Evolutionary conservation across 2,329 filamentous ascomycete species (phyloP), one percentile per base, ranked within the genome.

Genomic region (Davidsoniella virescens): DNA sequence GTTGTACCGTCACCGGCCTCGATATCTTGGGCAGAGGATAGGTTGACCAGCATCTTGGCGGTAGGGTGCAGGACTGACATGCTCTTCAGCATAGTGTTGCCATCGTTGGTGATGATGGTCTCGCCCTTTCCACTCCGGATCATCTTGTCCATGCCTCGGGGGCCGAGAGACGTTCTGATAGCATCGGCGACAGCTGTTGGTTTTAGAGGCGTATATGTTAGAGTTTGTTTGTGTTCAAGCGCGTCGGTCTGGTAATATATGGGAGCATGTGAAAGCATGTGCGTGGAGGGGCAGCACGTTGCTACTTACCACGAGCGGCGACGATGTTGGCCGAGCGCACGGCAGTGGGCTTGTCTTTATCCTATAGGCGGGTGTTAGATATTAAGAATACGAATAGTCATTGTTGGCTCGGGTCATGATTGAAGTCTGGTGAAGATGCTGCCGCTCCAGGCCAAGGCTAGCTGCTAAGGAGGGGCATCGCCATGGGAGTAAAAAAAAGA

Each of bases 11-110:
- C 92, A 69, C 92, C 92, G 56, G 92, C 92, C 67, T 98, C 92
- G 54, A 98, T 87, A 71, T 98, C 92, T 67, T 98, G 92, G 57
- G 92, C 92, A 58, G 92, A 86, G 60, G 90, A 93, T 55, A 98
- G 77, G 66, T 98, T 88, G 61, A 98, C 92, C 58, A 98, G 75
- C 92, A 98, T 98, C 72, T 94, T 95, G 47, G 92, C 92, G 45
- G 93, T 94, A n/a, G 92, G 92, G 64, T 98, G 92, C 83, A 98
- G 87, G 58, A 98, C 92, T 57, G 86, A 84, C 92, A 98, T 96
- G 72, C 90, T 90, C 71, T 85, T 94, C 63, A 98, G 71, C 90
- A 98, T 98, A 52, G 92, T 98, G 71, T 93, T 94, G 65, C 92
- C 92, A 69, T 98, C 92, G 73, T 98, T 98, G 62, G 92, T 98